Conservation (phyloP, 768 basidiomycete species). For the Basidioascus undulatus region DNA sequence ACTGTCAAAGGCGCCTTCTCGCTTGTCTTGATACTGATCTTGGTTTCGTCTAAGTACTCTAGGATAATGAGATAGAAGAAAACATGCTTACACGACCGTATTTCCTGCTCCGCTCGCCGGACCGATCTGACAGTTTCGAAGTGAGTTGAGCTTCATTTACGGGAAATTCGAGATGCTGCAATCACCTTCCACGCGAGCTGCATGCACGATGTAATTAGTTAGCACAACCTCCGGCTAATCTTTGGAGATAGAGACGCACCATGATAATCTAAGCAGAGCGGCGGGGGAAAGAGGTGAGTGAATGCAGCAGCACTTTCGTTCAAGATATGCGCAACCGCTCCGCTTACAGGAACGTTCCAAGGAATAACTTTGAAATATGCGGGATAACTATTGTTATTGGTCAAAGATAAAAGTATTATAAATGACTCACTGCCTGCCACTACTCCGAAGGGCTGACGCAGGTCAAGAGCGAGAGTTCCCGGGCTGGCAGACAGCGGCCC, state of each 20-base stretch:
- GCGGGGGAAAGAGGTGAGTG: neutral
- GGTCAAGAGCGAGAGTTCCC: conserved; percentile 2
- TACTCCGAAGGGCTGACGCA: conserved; percentile 9
- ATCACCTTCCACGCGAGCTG: neutral
- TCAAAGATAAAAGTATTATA: too few species aligned
- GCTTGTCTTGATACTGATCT: conserved; percentile 11
- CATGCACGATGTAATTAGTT: too few species aligned
- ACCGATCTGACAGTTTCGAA: conserved; percentile 11
- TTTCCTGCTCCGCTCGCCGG: conserved; percentile 12
- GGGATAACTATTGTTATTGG: too few species aligned
- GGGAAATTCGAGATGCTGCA: neutral
- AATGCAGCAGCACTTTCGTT: neutral
- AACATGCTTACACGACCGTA: too few species aligned
- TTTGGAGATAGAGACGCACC: neutral
- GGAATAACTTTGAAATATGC: too few species aligned
- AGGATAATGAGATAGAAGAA: too few species aligned
- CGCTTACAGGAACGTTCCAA: neutral
- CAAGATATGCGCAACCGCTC: conserved; percentile 6
- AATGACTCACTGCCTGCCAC: conserved; percentile 2
- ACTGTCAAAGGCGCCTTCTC: conserved; percentile 6
- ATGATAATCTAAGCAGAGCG: conserved; percentile 1
- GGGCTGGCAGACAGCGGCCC: conserved; percentile 5
- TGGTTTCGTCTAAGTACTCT: too few species aligned
- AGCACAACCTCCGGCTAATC: too few species aligned
- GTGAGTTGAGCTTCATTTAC: conserved; percentile 1